phyloP scores from a whole-genome alignment of 2,329 filamentous ascomycete species.

The Emergomyces africanus region DNA sequence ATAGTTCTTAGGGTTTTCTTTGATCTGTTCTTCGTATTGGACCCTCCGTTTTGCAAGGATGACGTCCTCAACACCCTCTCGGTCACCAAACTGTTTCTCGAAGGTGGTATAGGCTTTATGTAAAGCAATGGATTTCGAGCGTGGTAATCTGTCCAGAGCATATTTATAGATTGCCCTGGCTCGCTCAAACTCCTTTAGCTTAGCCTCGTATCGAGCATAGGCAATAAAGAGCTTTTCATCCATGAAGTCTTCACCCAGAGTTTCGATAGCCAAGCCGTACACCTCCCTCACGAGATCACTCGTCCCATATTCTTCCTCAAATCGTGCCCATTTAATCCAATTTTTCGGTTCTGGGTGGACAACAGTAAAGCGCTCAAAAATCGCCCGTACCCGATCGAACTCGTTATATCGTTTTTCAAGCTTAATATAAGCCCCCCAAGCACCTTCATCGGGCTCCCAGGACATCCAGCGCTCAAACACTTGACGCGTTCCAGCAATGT shows the following conservation, averaged over 20 bases:
- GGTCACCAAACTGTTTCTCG: conserved; percentile 94
- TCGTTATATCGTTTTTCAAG: conserved; percentile 92
- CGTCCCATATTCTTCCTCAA: conserved; percentile 91
- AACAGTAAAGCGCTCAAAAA: conserved; percentile 80
- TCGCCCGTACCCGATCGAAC: conserved; percentile 74
- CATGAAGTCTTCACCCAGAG: conserved; percentile 85
- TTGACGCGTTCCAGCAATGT: conserved; percentile 80
- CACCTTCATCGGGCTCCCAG: conserved; percentile 93
- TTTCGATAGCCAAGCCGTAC: conserved; percentile 76
- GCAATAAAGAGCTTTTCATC: conserved; percentile 93
- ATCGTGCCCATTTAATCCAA: conserved; percentile 98
- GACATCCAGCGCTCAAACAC: conserved; percentile 98
- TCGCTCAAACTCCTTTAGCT: conserved; percentile 89
- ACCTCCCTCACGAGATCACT: conserved; percentile 86
- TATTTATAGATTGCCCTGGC: conserved; percentile 95
- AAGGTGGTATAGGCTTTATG: conserved; percentile 96
- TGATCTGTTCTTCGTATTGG: conserved; percentile 87
- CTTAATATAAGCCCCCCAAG: conserved; percentile 94
- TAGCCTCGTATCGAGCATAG: conserved; percentile 89
- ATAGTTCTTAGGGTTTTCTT: conserved; percentile 92
- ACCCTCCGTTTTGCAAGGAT: conserved; percentile 87
- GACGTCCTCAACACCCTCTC: conserved; percentile 87
- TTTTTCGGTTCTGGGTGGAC: conserved; percentile 91
- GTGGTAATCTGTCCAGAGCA: conserved; percentile 77
- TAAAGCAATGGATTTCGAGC: conserved; percentile 69